Base-by-base conservation (phyloP, 768 basidiomycete species). In the Rhodotorula diobovata region DNA sequence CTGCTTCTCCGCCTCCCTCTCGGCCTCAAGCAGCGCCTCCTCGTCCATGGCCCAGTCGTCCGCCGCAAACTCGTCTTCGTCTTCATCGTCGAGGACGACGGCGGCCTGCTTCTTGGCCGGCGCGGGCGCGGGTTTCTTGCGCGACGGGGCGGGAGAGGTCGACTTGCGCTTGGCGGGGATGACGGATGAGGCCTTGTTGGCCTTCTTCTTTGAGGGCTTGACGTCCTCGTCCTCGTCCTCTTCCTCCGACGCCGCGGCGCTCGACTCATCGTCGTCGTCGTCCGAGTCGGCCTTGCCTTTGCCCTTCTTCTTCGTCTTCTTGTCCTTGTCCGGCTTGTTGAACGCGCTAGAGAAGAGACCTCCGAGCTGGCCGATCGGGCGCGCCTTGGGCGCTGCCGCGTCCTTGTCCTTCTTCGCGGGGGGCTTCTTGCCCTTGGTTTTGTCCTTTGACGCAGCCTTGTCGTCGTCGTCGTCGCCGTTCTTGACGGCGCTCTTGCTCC, bases 91-190 rank as follows among this genome's bases (percentile, higher is more conserved):
- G 43, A 32, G 15, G n/a, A 59, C 39, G 18, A n/a, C 37, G 20
- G 25, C 46, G 6, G 43, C 28, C 35, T 34, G 25, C 61, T 69
- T 64, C 68, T 59, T 51, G 61, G 51, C 58, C 16, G 39, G 51
- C 35, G 51, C 4, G 6, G 35, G 30, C 1, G 54, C n/a, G 21
- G 53, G 28, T 32, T 55, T 41, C 18, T 63, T 69, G 30, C 65
- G 65, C 10, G 61, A 21, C 34, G 58, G 61, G 61, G 28, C 48
- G 28, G 70, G 70, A 28, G 70, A 71, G 11, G 58, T 32, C 32
- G 70, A 71, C 54, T 67, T 71, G 54, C 70, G 54, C 53, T 71
- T 71, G 12, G 70, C 66, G 8, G 70, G 70, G 14, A 71, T 57
- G n/a, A 67, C 50, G n/a, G n/a, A n/a, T n/a, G n/a, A n/a, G n/a